Evolutionary conservation across 2,329 filamentous ascomycete species (phyloP).

Genomic region (Cryphonectria naterciae): DNA sequence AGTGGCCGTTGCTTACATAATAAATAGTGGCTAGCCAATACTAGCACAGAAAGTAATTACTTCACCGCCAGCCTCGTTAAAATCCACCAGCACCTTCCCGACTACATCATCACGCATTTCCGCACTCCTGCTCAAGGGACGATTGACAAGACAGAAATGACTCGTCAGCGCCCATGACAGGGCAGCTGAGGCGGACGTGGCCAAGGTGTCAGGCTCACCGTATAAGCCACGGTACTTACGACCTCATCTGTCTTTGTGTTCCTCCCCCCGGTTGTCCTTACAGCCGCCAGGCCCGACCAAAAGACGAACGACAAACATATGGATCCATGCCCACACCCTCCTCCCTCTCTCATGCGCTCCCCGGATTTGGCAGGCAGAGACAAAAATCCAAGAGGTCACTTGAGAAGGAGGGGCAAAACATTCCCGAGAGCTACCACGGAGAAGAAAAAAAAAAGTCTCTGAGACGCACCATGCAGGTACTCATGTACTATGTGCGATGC

Average conservation of each 20-base stretch:
- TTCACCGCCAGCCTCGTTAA: neutral
- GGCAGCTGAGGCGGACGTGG: neutral
- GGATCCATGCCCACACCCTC: too few relatives aligned
- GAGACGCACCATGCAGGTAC: conserved; percentile 31
- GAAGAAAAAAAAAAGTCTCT: neutral
- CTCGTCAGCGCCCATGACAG: conserved; percentile 16
- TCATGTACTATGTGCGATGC: neutral
- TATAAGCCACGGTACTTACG: conserved; percentile 6
- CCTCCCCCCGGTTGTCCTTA: too few relatives aligned
- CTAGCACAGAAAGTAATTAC: neutral
- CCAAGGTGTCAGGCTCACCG: conserved; percentile 12
- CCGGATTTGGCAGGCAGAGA: conserved; percentile 19
- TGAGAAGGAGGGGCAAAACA: conserved; percentile 12
- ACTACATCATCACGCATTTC: neutral
- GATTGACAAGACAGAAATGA: conserved; percentile 11
- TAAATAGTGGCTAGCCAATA: neutral
- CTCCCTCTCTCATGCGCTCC: neutral
- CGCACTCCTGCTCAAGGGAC: neutral
- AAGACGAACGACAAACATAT: neutral
- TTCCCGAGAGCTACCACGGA: conserved; percentile 15
- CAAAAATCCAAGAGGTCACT: conserved; percentile 18
- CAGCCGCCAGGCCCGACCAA: neutral
- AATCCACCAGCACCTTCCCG: neutral
- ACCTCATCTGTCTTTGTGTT: conserved; percentile 11
- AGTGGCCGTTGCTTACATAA: neutral